Evolutionary conservation across 129 eudicot genomes (phyloP), one percentile per base, ranked within the genome.

Genomic region (Solidago caesia): DNA sequence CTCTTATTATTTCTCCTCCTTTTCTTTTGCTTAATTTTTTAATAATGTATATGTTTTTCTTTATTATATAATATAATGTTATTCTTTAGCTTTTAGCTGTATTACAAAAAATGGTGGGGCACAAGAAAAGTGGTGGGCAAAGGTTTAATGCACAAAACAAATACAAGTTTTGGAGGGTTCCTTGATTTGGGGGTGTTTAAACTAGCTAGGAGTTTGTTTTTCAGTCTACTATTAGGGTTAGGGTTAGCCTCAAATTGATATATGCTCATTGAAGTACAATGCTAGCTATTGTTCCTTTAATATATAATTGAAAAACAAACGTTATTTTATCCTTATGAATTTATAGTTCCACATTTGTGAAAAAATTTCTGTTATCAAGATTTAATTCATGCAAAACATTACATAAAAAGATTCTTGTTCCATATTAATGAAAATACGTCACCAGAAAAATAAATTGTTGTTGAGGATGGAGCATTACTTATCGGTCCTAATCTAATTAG

Each of bases 41-140:
- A 58, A 71, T 79, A 14, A 7, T 71, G 10, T 72, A 62, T 85
- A 69, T 49, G 72, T 72, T 81, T 29, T 66, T 75, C 74, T 47
- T 2, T 47, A 58, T 65, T n/a, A n/a, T 73, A 72, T 44, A 72
- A 57, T 65, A 79, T 61, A 51, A 42, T 73, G 46, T 62, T 73
- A 64, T 80, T 84, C 81, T 81, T 80, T 80, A 81, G 79, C 83
- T 90, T 89, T 89, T 89, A 85, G 79, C 96, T 89, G 85, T 89
- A 83, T 85, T 73, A 75, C 81, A 85, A 79, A 79, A 79, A 65
- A 73, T 85, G 82, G 88, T 78, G 80, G 82, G 86, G 79, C 86
- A 73, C 79, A 68, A 79, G 27, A 79, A 86, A 89, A 85, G 75
- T 80, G 85, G 77, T 81, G 87, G 79, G 74, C 76, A 74, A 77